A percentile compares a stretch with the other conserved stretches of the same genome.
Conservation (phyloP, 345 rosid genomes). For the Salix suchowensis region DNA sequence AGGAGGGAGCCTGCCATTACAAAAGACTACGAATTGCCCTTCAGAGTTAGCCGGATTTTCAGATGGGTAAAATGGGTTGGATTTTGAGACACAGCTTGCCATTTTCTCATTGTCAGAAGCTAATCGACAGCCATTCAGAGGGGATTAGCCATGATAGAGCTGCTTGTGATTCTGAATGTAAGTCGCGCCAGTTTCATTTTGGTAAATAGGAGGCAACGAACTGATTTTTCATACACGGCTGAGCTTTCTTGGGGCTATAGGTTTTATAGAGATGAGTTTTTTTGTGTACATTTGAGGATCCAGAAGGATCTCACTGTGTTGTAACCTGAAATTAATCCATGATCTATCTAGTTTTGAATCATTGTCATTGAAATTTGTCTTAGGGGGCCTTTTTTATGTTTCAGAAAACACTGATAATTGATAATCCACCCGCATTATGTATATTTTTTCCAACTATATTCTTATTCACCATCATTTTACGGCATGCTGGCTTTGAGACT, state of each 20-base stretch:
- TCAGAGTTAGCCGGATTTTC: conserved; percentile 74
- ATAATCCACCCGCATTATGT: conserved; percentile 16
- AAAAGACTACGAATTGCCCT: conserved; percentile 86
- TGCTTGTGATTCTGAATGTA: conserved; percentile 6
- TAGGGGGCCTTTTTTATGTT: conserved; percentile 2
- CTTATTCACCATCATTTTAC: conserved; percentile 1
- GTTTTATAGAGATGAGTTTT: conserved; percentile 24
- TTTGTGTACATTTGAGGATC: conserved; percentile 39
- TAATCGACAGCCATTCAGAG: neutral
- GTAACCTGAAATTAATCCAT: conserved; percentile 19
- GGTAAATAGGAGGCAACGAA: conserved; percentile 39
- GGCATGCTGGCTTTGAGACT: neutral
- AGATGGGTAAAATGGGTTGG: conserved; percentile 99
- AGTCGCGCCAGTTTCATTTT: conserved; percentile 6
- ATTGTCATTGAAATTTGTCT: conserved; percentile 14
- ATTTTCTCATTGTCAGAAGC: neutral
- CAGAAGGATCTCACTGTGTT: conserved; percentile 30
- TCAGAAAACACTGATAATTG: conserved; percentile 1
- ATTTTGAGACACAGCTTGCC: conserved; percentile 33
- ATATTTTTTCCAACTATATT: conserved; percentile 17
- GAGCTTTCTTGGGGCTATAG: conserved; percentile 19
- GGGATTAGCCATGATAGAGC: conserved; percentile 1
- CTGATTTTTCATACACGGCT: conserved; percentile 12
- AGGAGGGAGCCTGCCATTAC: conserved; percentile 82
- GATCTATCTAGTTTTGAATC: conserved; percentile 28